A percentile compares a stretch with the other conserved stretches of the same genome.
Evolutionary conservation across 768 basidiomycete species (phyloP).

Genomic region (Tephrocybe sp.): DNA sequence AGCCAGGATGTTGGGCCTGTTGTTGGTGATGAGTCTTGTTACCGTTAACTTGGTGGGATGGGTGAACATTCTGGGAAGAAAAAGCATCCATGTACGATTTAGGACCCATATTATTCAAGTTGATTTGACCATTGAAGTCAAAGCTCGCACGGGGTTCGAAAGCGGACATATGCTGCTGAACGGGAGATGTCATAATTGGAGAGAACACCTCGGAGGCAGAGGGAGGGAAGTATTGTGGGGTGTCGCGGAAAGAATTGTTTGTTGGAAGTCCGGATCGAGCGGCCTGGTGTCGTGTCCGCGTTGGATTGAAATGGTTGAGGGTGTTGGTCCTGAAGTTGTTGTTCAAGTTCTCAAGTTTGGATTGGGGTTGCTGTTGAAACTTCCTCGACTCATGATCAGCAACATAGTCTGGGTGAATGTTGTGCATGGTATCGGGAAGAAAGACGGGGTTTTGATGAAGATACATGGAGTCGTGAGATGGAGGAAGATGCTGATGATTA

Average conservation of each 20-base stretch:
- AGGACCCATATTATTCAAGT: conserved; percentile 21
- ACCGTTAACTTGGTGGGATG: conserved; percentile 18
- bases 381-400: conserved; percentile 37
- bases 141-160: conserved; percentile 35
- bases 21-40: conserved; percentile 24
- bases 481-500: conserved; percentile 30
- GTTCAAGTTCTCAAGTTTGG: conserved; percentile 34
- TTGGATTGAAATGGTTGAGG: conserved; percentile 35
- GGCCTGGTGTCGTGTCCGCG: conserved; percentile 38
- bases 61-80: conserved; percentile 18
- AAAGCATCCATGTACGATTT: conserved; percentile 30
- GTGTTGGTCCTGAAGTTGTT: conserved; percentile 26
- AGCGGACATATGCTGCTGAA: conserved; percentile 32
- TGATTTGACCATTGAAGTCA: conserved; percentile 30
- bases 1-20: conserved; percentile 27
- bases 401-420: conserved; percentile 34
- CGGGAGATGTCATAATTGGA: conserved; percentile 35
- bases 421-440: conserved; percentile 31
- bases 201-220: conserved; percentile 31
- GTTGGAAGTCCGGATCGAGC: conserved; percentile 29
- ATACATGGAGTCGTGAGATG: conserved; percentile 35
- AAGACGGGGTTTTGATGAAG: conserved; percentile 32
- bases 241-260: conserved; percentile 35
- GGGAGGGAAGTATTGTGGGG: conserved; percentile 28
- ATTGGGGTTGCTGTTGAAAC: conserved; percentile 25